Base-by-base conservation (phyloP, 192 early-diverging fungal species). In the Glomus cerebriforme region DNA sequence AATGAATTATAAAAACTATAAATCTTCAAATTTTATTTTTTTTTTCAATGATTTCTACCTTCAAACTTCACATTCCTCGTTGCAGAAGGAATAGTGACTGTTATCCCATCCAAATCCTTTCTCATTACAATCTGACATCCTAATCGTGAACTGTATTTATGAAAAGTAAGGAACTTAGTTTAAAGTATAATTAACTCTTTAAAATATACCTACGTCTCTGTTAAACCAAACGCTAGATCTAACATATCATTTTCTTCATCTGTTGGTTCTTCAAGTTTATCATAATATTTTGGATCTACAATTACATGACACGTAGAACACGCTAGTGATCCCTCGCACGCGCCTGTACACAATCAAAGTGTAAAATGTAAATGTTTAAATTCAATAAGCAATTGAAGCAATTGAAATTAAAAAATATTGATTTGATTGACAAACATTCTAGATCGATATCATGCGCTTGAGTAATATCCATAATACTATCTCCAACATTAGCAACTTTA, bases 201-300 rank as follows among this genome's bases (percentile, higher is more conserved):
- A 29, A 5, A 27, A 35, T n/a, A 43, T 37, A 82, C 92, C 80
- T 85, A 97, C 88, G 96, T 99, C 65, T 98, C 96, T 13, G 96
- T 97, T 75, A 98, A 87, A 13, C 95, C 96, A 88, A 96, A 99
- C 17, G 96, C 96, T 79, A 99, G 80, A 86, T 99, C 97, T 59
- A 99, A 83, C 96, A 99, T 98, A 83, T 99, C 97, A 80, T 98
- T 96, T 78, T 99, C 97, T 81, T 99, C 97, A 82, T 99, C 97
- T 7, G 92, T 90, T 3, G 97, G 97, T 82, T 98, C 96, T 26
- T 93, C 94, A 68, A 99, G 86, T 77, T 89, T 91, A 45, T 95
- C 89, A 84, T 91, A 99, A 76, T 92, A 90, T 32, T 92, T 84
- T 29, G 90, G 90, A 1, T 95, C 93, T 74, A 95, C 83, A 31